Base-by-base conservation (phyloP, 768 basidiomycete species). In the Crucibulum laeve region DNA sequence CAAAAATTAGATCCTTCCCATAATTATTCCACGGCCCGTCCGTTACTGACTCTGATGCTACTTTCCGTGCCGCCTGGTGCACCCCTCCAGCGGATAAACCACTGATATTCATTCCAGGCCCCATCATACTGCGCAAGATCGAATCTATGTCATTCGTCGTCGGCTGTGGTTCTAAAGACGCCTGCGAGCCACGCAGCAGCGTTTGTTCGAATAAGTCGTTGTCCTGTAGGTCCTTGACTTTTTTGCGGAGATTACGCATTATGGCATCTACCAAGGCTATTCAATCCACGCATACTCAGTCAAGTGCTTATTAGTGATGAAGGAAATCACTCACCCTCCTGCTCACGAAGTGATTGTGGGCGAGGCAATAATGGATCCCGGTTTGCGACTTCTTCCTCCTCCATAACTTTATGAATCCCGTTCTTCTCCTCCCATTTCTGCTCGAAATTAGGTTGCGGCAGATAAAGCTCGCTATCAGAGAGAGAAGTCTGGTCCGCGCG, bases 101-200 rank as follows among this genome's bases (percentile, higher is more conserved):
- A 14, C 33, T 49, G 13, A 53, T 38, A 33, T 38, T 49, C 53
- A 59, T 45, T 14, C 50, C 48, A 5, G 60, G 49, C 2, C 67
- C 63, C 75, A 79, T 77, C 76, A 79, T 76, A 49, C 71, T 70
- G 25, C 60, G 64, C 72, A 79, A 70, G 43, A 79, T 65, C 17
- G 54, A 45, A 54, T 77, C 75, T 37, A 79, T 70, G 45, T 78
- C 70, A 21, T 57, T 64, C 14, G 76, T 66, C 11, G 64, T 59
- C 3, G 72, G 68, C 36, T 68, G 70, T 11, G 60, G 61, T 43
- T 73, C 72, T 25, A 70, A 45, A 5, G 60, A 69, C n/a, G 66
- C 67, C 47, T 70, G 68, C 6, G 74, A 73, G 33, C 74, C 73
- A 13, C 69, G 69, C 15, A 73, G 56, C 10, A 76, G 50, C 11